Conservation (phyloP, 2,329 filamentous ascomycete species). For the Amauroascus niger region DNA sequence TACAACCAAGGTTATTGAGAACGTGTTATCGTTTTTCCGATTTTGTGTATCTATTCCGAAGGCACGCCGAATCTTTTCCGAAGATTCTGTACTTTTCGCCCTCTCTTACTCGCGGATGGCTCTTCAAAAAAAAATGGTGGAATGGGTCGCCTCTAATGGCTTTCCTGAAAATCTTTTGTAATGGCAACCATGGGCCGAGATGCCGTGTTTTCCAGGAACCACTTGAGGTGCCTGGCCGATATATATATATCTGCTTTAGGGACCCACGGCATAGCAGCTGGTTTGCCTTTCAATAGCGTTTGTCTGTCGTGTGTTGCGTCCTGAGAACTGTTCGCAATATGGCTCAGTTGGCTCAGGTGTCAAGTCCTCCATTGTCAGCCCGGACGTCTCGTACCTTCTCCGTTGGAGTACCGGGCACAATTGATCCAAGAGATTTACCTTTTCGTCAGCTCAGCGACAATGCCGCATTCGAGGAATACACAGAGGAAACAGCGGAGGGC, state of each 20-base stretch:
- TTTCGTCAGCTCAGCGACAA: constrained; percentile 52
- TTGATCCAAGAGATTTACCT: constrained; percentile 50
- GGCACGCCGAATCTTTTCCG: not conserved
- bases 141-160: not conserved
- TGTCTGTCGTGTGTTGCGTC: not conserved
- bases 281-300: not conserved
- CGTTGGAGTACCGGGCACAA: constrained; percentile 16
- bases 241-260: constrained; percentile 10
- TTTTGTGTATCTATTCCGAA: not conserved
- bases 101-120: not conserved
- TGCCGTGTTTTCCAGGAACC: constrained; percentile 11
- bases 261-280: not conserved
- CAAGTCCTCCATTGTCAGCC: not conserved
- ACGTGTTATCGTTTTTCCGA: not conserved
- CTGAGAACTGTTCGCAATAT: not conserved
- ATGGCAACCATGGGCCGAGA: constrained; percentile 9
- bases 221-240: not conserved
- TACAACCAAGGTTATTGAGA: not conserved
- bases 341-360: not conserved
- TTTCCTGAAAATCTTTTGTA: not conserved
- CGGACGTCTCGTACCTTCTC: constrained; percentile 21
- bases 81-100: not conserved
- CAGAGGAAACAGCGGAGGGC: constrained; percentile 51
- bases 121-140: not conserved
- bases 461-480: constrained; percentile 59